A percentile compares a stretch with the other conserved stretches of the same genome.
These are phyloP conservation scores for Microbotryum scabiosae DNA, from an alignment of 1,284 basidiomycete species.

Conservation along the genomic window DNA sequence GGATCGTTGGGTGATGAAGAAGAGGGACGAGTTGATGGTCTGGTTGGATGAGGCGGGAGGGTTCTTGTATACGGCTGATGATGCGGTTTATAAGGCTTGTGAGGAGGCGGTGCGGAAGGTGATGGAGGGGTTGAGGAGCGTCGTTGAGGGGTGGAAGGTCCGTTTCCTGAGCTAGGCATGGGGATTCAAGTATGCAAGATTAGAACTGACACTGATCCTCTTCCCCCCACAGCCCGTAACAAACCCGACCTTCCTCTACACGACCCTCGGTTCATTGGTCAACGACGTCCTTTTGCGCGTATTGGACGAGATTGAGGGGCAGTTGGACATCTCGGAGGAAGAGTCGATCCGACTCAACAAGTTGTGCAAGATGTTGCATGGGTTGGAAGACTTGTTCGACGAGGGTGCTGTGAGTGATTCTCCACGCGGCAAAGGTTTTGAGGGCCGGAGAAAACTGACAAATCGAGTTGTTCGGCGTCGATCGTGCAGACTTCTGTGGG, in stretches of 20 bases:
- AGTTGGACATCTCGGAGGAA: conserved; percentile 78
- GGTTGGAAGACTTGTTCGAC: conserved; percentile 67
- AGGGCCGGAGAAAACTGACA: background rate
- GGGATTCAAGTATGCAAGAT: too few relatives aligned
- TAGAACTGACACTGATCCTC: too few relatives aligned
- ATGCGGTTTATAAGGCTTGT: conserved; percentile 67
- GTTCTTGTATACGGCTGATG: conserved; percentile 63
- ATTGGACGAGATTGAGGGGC: conserved; percentile 62
- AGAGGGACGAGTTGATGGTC: conserved; percentile 46
- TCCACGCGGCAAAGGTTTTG: background rate
- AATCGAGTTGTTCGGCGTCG: conserved; percentile 7
- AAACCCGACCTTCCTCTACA: conserved; percentile 33
- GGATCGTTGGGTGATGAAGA: conserved; percentile 41
- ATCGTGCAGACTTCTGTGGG: conserved; percentile 39
- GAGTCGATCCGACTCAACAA: conserved; percentile 78
- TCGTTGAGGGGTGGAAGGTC: conserved; percentile 68
- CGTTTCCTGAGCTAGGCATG: conserved; percentile 23
- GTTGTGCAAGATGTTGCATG: conserved; percentile 65
- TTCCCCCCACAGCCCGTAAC: conserved; percentile 34
- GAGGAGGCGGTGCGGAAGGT: conserved; percentile 62
- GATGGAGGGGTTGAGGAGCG: conserved; percentile 56
- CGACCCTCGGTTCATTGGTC: conserved; percentile 58
- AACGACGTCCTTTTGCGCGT: conserved; percentile 63
- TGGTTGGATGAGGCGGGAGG: conserved; percentile 57
- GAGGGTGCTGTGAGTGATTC: conserved; percentile 48